Conservation (phyloP, 805 yeast species). For the Nakazawaea holstii region DNA sequence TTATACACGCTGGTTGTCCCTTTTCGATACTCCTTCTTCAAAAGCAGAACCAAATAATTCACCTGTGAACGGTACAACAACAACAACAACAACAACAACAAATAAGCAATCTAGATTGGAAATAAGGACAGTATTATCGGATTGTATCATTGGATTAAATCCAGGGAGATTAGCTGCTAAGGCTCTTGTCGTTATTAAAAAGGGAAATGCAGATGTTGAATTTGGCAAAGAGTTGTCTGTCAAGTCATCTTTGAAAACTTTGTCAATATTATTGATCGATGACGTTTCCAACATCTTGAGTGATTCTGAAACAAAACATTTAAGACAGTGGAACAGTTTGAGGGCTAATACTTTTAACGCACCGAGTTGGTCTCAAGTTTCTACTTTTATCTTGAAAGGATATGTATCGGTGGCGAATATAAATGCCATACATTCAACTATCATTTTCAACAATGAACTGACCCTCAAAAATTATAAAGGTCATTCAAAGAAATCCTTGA, state of each 20-base stretch:
- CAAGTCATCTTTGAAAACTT: constrained; percentile 43
- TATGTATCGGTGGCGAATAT: constrained; percentile 47
- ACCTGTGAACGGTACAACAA: background rate
- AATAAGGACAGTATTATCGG: constrained; percentile 33
- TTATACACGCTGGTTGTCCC: constrained; percentile 51
- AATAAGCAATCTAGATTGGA: constrained; percentile 16
- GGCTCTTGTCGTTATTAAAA: constrained; percentile 42
- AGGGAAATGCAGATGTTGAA: constrained; percentile 48
- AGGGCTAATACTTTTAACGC: constrained; percentile 13
- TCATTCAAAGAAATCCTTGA: constrained; percentile 22
- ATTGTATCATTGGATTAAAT: constrained; percentile 54
- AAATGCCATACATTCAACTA: constrained; percentile 31
- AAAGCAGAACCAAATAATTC: background rate
- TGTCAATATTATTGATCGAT: constrained; percentile 58
- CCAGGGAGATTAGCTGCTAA: constrained; percentile 60
- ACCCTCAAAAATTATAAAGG: constrained; percentile 11
- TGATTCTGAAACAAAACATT: constrained; percentile 20
- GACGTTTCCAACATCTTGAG: constrained; percentile 38
- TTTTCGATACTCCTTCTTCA: constrained; percentile 27
- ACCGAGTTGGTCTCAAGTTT: constrained; percentile 34
- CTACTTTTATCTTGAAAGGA: constrained; percentile 41
- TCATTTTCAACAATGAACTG: constrained; percentile 11
- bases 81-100: constrained; percentile 3
- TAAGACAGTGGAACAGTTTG: constrained; percentile 17
- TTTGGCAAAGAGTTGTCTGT: constrained; percentile 28